Percentiles rank a stretch among this genome's conserved stretches.
These are phyloP conservation scores for Helotiales sp. DNA, from an alignment of 2,329 filamentous ascomycete species.

Conservation along the genomic window DNA sequence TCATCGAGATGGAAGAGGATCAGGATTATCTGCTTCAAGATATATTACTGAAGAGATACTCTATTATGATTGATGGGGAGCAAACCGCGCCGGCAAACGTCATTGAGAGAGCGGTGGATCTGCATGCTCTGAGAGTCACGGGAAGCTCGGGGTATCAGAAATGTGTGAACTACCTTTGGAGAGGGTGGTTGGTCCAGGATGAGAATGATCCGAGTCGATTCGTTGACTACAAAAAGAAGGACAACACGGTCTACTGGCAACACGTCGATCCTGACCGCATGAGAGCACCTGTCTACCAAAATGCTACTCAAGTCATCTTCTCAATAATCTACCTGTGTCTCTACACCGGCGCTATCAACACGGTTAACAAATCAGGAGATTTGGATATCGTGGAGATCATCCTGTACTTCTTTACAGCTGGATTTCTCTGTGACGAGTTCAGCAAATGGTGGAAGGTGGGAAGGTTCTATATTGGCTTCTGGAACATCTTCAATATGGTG, in stretches of 20 bases:
- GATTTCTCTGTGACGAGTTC: conserved; percentile 85
- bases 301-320: conserved; percentile 81
- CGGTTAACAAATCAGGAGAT: conserved; percentile 82
- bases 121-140: conserved; percentile 87
- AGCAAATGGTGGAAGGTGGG: conserved; percentile 94
- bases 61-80: conserved; percentile 70
- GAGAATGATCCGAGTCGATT: conserved; percentile 89
- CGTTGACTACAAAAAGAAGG: conserved; percentile 81
- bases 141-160: conserved; percentile 90
- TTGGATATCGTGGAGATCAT: conserved; percentile 81
- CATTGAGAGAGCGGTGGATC: conserved; percentile 88
- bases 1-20: conserved; percentile 85
- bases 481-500: conserved; percentile 90
- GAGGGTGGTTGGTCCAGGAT: conserved; percentile 95
- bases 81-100: conserved; percentile 79
- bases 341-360: conserved; percentile 91
- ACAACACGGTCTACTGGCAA: conserved; percentile 71
- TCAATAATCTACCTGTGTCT: conserved; percentile 80
- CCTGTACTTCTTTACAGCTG: conserved; percentile 87
- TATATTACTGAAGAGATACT: conserved; percentile 85
- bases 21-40: conserved; percentile 75
- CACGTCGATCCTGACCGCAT: conserved; percentile 95
- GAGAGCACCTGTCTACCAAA: conserved; percentile 90
- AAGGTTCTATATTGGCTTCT: conserved; percentile 87
- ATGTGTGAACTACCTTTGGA: conserved; percentile 90